Evolutionary conservation across 2,329 filamentous ascomycete genomes (phyloP).

Genomic region (Apiospora saccharicola): DNA sequence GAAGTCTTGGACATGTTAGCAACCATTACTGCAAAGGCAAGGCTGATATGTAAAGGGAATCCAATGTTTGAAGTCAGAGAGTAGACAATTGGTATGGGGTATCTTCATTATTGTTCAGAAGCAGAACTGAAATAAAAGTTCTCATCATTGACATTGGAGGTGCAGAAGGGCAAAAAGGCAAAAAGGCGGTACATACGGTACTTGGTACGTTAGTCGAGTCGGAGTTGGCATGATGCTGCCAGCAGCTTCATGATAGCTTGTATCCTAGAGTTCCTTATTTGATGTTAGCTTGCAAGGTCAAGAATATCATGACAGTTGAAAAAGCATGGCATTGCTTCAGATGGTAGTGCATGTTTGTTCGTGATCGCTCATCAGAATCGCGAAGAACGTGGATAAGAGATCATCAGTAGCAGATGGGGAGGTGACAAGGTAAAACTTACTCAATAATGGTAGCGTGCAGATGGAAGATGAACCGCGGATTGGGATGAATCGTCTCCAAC

Average conservation of each 20-base stretch:
- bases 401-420: slow-evolving; percentile 58
- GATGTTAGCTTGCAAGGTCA: slow-evolving; percentile 1
- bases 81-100: slow-evolving; percentile 67
- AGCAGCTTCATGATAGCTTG: background rate
- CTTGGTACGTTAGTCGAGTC: background rate
- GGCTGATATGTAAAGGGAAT: slow-evolving; percentile 26
- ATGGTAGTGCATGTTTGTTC: slow-evolving; percentile 82
- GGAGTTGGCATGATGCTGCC: background rate
- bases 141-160: slow-evolving; percentile 63
- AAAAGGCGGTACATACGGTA: background rate
- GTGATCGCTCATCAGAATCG: slow-evolving; percentile 63
- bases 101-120: slow-evolving; percentile 74
- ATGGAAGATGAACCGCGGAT: background rate
- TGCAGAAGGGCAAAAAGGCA: background rate
- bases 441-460: background rate
- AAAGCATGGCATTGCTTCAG: slow-evolving; percentile 58
- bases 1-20: slow-evolving; percentile 5
- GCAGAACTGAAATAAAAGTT: slow-evolving; percentile 74
- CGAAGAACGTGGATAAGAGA: slow-evolving; percentile 64
- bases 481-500: background rate
- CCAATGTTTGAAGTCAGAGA: slow-evolving; percentile 55
- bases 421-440: slow-evolving; percentile 28
- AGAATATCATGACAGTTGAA: slow-evolving; percentile 13
- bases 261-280: background rate
- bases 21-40: background rate